phyloP scores from a whole-genome alignment of 2,329 filamentous ascomycete genomes.

The Drechslerella stenobrocha region DNA sequence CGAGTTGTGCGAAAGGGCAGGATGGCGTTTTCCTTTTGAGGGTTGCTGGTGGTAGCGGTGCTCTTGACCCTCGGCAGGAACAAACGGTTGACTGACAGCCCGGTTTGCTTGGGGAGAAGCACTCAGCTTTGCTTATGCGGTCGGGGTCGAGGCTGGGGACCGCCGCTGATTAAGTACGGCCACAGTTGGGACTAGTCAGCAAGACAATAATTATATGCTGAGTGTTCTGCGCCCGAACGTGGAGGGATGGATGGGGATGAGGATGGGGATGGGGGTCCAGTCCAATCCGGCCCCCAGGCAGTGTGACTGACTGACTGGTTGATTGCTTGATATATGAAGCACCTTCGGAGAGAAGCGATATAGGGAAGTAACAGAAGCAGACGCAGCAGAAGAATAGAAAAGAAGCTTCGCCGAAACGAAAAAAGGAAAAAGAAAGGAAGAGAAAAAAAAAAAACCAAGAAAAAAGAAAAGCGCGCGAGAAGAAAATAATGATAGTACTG shows the following conservation, averaged over 20 bases:
- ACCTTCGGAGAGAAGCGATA: constrained; percentile 25
- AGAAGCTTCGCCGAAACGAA: constrained; percentile 35
- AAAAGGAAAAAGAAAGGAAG: constrained; percentile 25
- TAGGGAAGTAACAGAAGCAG: constrained; percentile 20
- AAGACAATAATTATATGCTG: neutral
- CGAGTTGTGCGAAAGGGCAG: constrained; percentile 24
- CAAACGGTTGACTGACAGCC: constrained; percentile 46
- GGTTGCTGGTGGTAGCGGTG: constrained; percentile 11
- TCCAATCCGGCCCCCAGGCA: constrained; percentile 1
- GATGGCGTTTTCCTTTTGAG: constrained; percentile 42
- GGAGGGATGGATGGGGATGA: constrained; percentile 3
- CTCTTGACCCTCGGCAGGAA: constrained; percentile 37
- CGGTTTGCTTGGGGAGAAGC: constrained; percentile 22
- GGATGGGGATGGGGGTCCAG: neutral
- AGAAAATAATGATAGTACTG: constrained; percentile 7
- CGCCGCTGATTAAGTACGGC: constrained; percentile 35
- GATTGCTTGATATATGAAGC: constrained; percentile 13
- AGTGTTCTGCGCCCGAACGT: constrained; percentile 5
- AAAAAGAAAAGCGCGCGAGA: constrained; percentile 2
- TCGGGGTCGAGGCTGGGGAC: constrained; percentile 30
- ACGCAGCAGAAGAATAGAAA: constrained; percentile 20
- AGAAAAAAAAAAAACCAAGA: constrained; percentile 3
- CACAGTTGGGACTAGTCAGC: constrained; percentile 17
- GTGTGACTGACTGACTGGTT: constrained; percentile 1
- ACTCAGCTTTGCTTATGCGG: constrained; percentile 25